Conservation (phyloP, 495 filamentous ascomycete genomes). For the Penicillium taxi region DNA sequence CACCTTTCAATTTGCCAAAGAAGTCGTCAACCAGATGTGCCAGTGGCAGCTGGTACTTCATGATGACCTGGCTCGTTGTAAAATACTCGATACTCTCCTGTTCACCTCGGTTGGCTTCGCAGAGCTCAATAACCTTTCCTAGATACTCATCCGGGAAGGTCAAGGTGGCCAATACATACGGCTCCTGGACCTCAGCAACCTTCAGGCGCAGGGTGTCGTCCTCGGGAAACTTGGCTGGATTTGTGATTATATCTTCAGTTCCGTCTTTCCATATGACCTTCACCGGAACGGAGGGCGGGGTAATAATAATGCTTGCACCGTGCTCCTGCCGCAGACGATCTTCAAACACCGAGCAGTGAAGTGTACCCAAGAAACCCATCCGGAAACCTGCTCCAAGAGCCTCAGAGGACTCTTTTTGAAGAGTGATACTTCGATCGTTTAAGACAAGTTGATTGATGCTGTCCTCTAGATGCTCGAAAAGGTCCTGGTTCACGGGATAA, state of each 20-base stretch:
- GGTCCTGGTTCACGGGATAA: constrained; percentile 82
- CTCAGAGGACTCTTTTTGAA: constrained; percentile 89
- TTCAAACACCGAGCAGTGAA: constrained; percentile 97
- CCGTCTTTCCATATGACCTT: constrained; percentile 73
- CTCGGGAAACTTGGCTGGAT: constrained; percentile 81
- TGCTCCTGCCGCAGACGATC: constrained; percentile 94
- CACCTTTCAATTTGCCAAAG: constrained; percentile 91
- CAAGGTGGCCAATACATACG: constrained; percentile 77
- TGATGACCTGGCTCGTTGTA: constrained; percentile 86
- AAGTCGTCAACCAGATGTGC: constrained; percentile 90
- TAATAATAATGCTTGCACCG: constrained; percentile 92
- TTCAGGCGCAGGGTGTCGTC: constrained; percentile 50
- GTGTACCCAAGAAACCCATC: constrained; percentile 87
- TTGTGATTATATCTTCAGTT: constrained; percentile 64
- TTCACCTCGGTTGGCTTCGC: constrained; percentile 78
- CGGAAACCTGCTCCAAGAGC: constrained; percentile 91
- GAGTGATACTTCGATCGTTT: constrained; percentile 89
- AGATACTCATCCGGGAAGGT: constrained; percentile 91
- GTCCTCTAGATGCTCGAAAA: constrained; percentile 83
- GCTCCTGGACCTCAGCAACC: constrained; percentile 67
- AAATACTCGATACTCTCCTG: constrained; percentile 86
- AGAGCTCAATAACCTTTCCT: constrained; percentile 89
- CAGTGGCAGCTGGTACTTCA: constrained; percentile 85
- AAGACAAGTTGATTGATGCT: constrained; percentile 89
- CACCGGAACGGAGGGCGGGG: constrained; percentile 87